phyloP scores from a whole-genome alignment of 805 yeast genomes.

The Metschnikowia hibisci region DNA sequence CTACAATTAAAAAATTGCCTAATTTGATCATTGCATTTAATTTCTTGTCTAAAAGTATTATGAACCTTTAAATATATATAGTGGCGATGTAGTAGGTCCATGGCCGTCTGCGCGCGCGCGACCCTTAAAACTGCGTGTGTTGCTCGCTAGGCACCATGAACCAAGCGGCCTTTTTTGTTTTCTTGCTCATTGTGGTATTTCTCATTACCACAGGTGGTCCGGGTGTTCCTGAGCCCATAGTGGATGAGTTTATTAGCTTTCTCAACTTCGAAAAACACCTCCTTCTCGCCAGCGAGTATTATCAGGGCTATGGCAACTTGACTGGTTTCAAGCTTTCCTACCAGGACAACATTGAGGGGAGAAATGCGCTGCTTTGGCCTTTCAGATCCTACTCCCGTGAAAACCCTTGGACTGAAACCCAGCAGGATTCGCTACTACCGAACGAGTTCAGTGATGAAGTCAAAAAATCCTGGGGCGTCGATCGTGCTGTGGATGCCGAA shows the following conservation, averaged over 20 bases:
- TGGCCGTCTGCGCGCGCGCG: not conserved
- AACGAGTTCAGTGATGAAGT: conserved; percentile 49
- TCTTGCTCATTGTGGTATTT: conserved; percentile 32
- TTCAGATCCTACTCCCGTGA: conserved; percentile 43
- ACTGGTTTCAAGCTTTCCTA: conserved; percentile 72
- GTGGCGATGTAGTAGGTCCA: not conserved
- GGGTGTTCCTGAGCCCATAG: conserved; percentile 23
- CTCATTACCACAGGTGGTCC: conserved; percentile 29
- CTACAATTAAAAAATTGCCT: too few species aligned
- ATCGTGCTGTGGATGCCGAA: conserved; percentile 9
- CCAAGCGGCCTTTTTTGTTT: conserved; percentile 31
- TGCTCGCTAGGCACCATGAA: conserved; percentile 17
- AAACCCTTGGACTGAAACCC: conserved; percentile 42
- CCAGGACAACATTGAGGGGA: conserved; percentile 47
- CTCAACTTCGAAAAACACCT: conserved; percentile 17
- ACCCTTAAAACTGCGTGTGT: not conserved
- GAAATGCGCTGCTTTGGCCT: conserved; percentile 54
- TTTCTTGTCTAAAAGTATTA: too few species aligned
- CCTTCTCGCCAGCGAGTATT: conserved; percentile 41
- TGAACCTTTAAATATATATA: not conserved
- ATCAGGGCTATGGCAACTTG: conserved; percentile 60
- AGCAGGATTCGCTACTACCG: conserved; percentile 58
- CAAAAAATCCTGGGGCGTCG: conserved; percentile 48
- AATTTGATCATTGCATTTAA: too few species aligned
- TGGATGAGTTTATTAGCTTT: conserved; percentile 23